Percentiles rank a stretch among this genome's conserved stretches.
These are phyloP conservation scores for Yarrowia yakushimensis DNA, from an alignment of 805 yeast genomes.

Conservation along the genomic window DNA sequence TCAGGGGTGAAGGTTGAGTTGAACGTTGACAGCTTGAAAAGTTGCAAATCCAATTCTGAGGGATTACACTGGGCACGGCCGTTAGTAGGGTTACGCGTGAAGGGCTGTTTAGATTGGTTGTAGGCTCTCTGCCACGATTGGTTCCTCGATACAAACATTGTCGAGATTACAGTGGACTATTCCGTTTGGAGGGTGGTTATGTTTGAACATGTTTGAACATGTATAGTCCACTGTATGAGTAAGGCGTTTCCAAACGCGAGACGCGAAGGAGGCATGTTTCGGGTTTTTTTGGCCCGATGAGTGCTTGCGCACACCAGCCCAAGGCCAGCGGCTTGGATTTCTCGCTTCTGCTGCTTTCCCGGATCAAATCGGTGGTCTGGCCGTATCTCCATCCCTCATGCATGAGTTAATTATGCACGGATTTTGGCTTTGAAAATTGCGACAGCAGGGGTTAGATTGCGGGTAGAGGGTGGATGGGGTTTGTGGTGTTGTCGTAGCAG, in stretches of 20 bases:
- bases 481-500: too few species aligned
- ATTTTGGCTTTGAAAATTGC: not conserved
- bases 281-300: too few species aligned
- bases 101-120: too few species aligned
- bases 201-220: not conserved
- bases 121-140: too few species aligned
- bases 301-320: too few species aligned
- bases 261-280: too few species aligned
- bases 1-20: constrained; percentile 13
- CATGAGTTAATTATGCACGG: constrained; percentile 19
- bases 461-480: too few species aligned
- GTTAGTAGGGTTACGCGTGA: too few species aligned
- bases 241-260: too few species aligned
- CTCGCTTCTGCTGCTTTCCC: constrained; percentile 1
- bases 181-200: too few species aligned
- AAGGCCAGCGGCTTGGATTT: not conserved
- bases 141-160: too few species aligned
- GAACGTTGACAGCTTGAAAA: not conserved
- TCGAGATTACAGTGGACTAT: not conserved
- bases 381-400: constrained; percentile 21
- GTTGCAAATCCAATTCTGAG: not conserved
- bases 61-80: not conserved
- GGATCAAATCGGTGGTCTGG: not conserved
- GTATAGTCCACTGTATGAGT: not conserved
- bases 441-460: too few species aligned